A percentile compares a stretch with the other conserved stretches of the same genome.
phyloP scores from a whole-genome alignment of 768 basidiomycete genomes.

The Naganishia vishniacii region DNA sequence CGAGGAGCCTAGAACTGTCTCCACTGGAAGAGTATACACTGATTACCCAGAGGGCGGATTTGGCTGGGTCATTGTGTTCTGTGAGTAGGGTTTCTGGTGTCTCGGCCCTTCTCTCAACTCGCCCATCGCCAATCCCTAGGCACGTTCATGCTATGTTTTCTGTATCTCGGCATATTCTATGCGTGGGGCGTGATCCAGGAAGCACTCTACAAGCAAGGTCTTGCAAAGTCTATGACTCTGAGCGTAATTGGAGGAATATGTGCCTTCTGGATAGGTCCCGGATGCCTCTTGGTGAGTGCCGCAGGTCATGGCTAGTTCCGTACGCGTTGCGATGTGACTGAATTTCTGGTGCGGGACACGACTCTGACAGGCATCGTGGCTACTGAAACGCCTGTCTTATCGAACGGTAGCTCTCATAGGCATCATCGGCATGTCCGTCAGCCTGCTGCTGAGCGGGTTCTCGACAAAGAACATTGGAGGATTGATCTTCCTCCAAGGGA shows the following conservation, averaged over 20 bases:
- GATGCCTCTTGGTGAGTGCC: conserved; percentile 28
- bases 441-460: conserved; percentile 19
- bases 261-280: conserved; percentile 23
- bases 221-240: conserved; percentile 21
- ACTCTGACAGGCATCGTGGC: conserved; percentile 20
- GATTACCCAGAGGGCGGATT: conserved; percentile 28
- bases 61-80: conserved; percentile 28
- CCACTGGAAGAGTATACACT: conserved; percentile 10
- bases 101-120: too few relatives aligned
- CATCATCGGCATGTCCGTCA: conserved; percentile 13
- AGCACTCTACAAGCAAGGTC: conserved; percentile 20
- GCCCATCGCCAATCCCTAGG: too few relatives aligned
- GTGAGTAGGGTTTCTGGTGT: too few relatives aligned
- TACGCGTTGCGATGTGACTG: background rate
- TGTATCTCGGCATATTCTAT: conserved; percentile 29
- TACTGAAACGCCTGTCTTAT: conserved; percentile 15
- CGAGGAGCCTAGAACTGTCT: background rate
- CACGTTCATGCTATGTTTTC: conserved; percentile 26
- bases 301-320: background rate
- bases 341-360: background rate
- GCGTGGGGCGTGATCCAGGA: conserved; percentile 32
- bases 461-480: conserved; percentile 24
- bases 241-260: conserved; percentile 27
- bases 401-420: conserved; percentile 7
- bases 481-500: conserved; percentile 29